Base-by-base conservation (phyloP, 2,329 filamentous ascomycete genomes). In the Nemania diffusa region DNA sequence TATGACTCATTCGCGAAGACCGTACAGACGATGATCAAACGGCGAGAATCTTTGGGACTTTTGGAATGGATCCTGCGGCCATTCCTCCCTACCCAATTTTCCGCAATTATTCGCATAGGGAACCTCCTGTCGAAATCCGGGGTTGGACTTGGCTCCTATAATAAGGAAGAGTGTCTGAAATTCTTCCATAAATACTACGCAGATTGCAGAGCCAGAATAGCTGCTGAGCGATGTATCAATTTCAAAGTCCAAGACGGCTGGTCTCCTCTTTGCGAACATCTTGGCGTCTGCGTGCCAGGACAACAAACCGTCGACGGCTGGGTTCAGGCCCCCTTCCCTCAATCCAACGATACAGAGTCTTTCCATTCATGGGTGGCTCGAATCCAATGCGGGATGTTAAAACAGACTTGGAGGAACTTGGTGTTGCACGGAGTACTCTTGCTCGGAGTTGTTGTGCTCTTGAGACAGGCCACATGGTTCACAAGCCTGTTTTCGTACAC, bases 191-290 rank as follows among this genome's bases (percentile, higher is more conserved):
- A 40, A 11, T 69, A 69, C 52, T 71, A 69, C 34, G 62, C 56
- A n/a, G 40, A 69, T 46, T 68, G 67, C 67, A 64, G 62, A 42
- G 48, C 52, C 5, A 63, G 42, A 22, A 71, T 71, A 15, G 58
- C 61, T 3, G 40, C 62, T 15, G 51, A 68, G 11, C 50, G 59
- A 24, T 57, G 51, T 27, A 68, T 71, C 9, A 65, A 71, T 2
- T 71, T 66, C 57, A 56, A 62, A 22, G 69, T 68, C 26, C 64
- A 69, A 52, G 62, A 71, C 13, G 65, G 69, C 11, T 71, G 64
- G 67, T 40, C 37, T 37, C 62, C 69, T 24, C 65, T 71, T 7
- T 69, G 62, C 42, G 44, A 57, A 40, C 57, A 69, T 37, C 57
- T 71, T 2, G 67, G 60, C 6, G 52, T 60, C 37, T 27, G 37